Evolutionary conservation across 768 basidiomycete genomes (phyloP).

Genomic region (Xerocomellus chrysenteron): DNA sequence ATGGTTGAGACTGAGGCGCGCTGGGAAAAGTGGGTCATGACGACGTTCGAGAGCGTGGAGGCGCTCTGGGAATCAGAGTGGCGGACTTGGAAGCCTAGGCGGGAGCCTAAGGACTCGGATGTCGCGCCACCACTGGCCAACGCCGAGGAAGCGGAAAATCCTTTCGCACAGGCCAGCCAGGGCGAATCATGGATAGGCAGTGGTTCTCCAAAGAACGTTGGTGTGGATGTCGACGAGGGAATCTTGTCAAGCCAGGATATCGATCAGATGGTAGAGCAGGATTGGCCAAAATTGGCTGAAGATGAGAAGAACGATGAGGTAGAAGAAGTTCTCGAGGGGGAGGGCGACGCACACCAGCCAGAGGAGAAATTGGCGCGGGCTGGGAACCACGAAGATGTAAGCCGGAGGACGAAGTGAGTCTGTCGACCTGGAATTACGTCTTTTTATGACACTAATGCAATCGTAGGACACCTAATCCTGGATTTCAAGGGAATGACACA

Average conservation of each 20-base stretch:
- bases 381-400: background rate
- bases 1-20: conserved; percentile 24
- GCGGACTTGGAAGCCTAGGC: conserved; percentile 55
- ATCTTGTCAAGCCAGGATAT: conserved; percentile 37
- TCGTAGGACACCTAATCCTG: background rate
- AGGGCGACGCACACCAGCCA: background rate
- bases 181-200: conserved; percentile 10
- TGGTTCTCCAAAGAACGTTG: conserved; percentile 5
- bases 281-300: conserved; percentile 15
- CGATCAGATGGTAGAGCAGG: conserved; percentile 25
- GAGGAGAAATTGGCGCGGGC: background rate
- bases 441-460: background rate
- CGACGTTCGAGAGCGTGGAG: conserved; percentile 88
- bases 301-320: conserved; percentile 13
- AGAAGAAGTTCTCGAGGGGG: conserved; percentile 15
- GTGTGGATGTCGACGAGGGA: conserved; percentile 32
- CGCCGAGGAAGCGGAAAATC: conserved; percentile 17
- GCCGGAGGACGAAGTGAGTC: background rate
- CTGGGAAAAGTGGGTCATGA: conserved; percentile 81
- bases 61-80: conserved; percentile 73
- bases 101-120: conserved; percentile 10
- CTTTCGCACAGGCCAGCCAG: conserved; percentile 24
- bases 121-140: conserved; percentile 17
- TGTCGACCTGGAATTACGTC: background rate
- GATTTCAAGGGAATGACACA: background rate